phyloP scores from a whole-genome alignment of 371 early-diverging fungal genomes.

The Mucor lusitanicus region DNA sequence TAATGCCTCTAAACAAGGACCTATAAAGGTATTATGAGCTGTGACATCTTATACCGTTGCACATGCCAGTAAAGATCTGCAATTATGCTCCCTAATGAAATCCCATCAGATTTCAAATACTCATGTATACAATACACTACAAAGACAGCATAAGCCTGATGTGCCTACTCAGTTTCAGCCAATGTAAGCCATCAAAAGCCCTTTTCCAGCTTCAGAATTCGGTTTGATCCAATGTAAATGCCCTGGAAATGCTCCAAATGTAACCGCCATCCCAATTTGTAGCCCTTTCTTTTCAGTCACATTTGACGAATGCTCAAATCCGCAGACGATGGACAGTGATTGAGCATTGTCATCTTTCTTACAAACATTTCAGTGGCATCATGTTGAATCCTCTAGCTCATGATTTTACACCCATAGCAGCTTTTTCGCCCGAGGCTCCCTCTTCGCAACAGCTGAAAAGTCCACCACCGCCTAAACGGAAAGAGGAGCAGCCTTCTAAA shows the following conservation, averaged over 20 bases:
- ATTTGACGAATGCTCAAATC: neutral
- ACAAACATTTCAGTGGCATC: neutral
- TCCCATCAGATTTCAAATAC: too few species aligned
- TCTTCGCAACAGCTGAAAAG: neutral
- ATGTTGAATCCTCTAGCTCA: conserved; percentile 15
- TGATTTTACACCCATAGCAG: conserved; percentile 7
- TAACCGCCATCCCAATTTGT: neutral
- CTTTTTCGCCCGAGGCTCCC: neutral
- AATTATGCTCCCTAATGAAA: too few species aligned
- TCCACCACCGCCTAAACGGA: neutral
- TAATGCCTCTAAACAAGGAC: too few species aligned
- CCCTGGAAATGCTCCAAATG: neutral
- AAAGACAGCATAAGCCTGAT: too few species aligned
- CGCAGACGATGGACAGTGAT: neutral
- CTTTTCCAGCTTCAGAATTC: too few species aligned
- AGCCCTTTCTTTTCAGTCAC: neutral
- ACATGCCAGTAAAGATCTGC: too few species aligned
- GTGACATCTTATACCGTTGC: too few species aligned
- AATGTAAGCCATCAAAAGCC: too few species aligned
- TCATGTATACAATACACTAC: too few species aligned
- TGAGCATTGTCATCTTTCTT: neutral
- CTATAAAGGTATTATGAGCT: too few species aligned
- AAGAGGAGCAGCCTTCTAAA: neutral
- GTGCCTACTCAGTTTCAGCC: too few species aligned
- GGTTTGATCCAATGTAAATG: neutral